These are phyloP conservation scores for Oryza brachyantha DNA, from an alignment of 176 grass and related monocot genomes.

Conservation along the genomic window DNA sequence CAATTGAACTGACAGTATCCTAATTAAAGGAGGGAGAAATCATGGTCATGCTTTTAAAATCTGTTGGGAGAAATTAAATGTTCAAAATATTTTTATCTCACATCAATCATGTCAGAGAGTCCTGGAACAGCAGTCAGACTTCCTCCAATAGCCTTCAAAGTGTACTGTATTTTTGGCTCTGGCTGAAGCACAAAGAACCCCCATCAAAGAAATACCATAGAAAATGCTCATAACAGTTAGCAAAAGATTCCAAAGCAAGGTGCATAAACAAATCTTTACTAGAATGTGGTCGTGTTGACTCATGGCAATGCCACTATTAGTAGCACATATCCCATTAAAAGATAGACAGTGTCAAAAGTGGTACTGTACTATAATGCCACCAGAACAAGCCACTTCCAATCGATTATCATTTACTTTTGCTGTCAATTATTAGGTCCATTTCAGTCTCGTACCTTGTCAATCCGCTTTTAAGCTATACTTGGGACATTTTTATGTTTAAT, in stretches of 20 bases:
- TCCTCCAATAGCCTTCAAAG: slow-evolving; percentile 92
- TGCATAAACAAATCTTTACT: background rate
- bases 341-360: background rate
- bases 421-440: background rate
- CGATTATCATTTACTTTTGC: background rate
- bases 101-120: slow-evolving; percentile 98
- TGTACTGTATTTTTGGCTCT: slow-evolving; percentile 93
- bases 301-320: background rate
- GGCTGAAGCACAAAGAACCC: slow-evolving; percentile 72
- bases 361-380: background rate
- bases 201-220: slow-evolving; percentile 27
- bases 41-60: slow-evolving; percentile 23
- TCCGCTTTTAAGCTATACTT: background rate
- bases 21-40: slow-evolving; percentile 44
- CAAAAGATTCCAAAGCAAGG: slow-evolving; percentile 3
- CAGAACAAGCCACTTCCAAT: no score
- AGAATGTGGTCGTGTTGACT: background rate
- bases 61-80: slow-evolving; percentile 17
- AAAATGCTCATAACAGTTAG: slow-evolving; percentile 14
- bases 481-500: background rate
- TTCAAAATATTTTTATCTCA: slow-evolving; percentile 38
- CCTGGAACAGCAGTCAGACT: slow-evolving; percentile 94
- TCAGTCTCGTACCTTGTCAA: background rate
- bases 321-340: slow-evolving; percentile 2
- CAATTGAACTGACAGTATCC: slow-evolving; percentile 93